These are phyloP conservation scores for Xylaria sp. DNA, from an alignment of 2,329 filamentous ascomycete genomes.

Conservation along the genomic window DNA sequence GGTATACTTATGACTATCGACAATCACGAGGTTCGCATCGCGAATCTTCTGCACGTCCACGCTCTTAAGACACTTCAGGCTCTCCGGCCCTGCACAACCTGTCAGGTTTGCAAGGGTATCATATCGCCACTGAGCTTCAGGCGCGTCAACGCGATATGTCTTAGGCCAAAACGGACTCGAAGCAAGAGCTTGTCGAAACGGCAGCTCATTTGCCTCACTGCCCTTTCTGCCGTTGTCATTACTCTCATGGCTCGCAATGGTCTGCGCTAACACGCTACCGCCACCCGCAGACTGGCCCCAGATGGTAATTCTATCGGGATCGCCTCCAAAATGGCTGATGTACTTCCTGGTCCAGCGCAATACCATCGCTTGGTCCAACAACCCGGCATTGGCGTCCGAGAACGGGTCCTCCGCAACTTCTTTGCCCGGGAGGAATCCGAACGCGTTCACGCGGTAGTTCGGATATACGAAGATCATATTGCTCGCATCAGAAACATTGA, in stretches of 20 bases:
- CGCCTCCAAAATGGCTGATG: conserved; percentile 60
- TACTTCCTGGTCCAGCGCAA: conserved; percentile 60
- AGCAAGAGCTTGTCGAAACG: conserved; percentile 62
- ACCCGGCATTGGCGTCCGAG: conserved; percentile 62
- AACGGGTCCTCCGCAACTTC: conserved; percentile 25
- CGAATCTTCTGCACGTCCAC: conserved; percentile 63
- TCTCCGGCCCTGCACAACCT: conserved; percentile 59
- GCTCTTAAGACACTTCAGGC: conserved; percentile 64
- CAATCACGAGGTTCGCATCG: conserved; percentile 61
- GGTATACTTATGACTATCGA: conserved; percentile 61
- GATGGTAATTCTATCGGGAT: conserved; percentile 59
- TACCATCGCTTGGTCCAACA: conserved; percentile 62
- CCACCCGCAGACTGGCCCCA: conserved; percentile 67
- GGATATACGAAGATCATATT: conserved; percentile 59
- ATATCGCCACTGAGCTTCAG: conserved; percentile 63
- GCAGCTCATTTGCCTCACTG: conserved; percentile 51
- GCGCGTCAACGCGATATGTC: conserved; percentile 62
- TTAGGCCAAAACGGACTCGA: conserved; percentile 68
- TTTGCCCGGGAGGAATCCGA: conserved; percentile 63
- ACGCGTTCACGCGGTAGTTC: conserved; percentile 67
- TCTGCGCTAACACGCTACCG: conserved; percentile 63
- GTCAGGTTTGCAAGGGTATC: conserved; percentile 57
- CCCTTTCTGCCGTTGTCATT: conserved; percentile 42
- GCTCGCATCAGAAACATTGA: conserved; percentile 63
- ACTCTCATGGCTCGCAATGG: conserved; percentile 53